These are phyloP conservation scores for Gossypium longicalyx DNA, from an alignment of 345 rosid genomes.

Conservation along the genomic window DNA sequence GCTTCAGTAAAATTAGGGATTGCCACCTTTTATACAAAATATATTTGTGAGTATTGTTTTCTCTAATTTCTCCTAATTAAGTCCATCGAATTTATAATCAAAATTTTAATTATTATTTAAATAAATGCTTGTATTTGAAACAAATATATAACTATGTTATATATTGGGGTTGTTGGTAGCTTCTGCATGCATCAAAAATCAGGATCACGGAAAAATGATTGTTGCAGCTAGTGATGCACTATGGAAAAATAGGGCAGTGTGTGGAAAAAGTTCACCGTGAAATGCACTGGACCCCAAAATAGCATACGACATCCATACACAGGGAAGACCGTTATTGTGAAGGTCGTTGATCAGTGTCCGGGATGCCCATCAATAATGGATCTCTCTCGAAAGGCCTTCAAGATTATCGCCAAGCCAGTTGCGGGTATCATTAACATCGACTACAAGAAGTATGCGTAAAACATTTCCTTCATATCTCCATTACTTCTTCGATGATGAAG, in stretches of 20 bases:
- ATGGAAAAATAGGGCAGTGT: slow-evolving; percentile 17
- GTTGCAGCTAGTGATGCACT: slow-evolving; percentile 23
- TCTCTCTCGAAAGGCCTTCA: slow-evolving; percentile 8
- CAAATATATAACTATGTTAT: no score
- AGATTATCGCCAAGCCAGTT: slow-evolving; percentile 17
- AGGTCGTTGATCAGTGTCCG: no score
- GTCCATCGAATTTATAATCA: no score
- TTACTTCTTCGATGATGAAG: background rate
- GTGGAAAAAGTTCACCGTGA: slow-evolving; percentile 5
- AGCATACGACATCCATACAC: slow-evolving; percentile 14
- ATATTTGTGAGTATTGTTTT: no score
- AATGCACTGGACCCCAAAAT: slow-evolving; percentile 7
- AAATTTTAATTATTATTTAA: no score
- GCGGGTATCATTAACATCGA: slow-evolving; percentile 26
- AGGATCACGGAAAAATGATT: slow-evolving; percentile 9
- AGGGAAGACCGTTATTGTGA: background rate
- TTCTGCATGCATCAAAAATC: slow-evolving; percentile 13
- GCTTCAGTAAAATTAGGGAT: no score
- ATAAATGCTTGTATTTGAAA: no score
- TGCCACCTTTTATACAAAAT: no score
- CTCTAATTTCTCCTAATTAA: no score
- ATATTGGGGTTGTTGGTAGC: background rate
- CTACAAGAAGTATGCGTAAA: slow-evolving; percentile 22
- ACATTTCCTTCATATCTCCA: background rate
- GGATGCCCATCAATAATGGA: no score